Percentiles rank a stretch among this genome's conserved stretches.
phyloP scores from a whole-genome alignment of 257 asterid genomes.

The Salvia miltiorrhiza region DNA sequence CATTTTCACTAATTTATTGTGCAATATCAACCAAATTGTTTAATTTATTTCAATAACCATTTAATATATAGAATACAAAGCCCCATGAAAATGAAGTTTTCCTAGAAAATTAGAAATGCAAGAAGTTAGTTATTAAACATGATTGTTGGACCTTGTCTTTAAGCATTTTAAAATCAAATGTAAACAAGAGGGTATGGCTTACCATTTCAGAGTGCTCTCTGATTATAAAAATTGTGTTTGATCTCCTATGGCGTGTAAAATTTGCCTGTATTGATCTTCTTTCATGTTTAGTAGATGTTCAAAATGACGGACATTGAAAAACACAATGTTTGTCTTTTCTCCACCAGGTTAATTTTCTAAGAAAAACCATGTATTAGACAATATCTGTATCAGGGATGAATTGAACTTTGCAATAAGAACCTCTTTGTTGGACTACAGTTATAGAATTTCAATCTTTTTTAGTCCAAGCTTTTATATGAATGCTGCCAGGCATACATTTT shows the following conservation, averaged over 20 bases:
- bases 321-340: not conserved
- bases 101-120: not conserved
- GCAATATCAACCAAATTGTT: not conserved
- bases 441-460: no score
- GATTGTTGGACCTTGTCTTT: not conserved
- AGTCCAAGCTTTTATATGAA: not conserved
- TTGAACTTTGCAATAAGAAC: not conserved
- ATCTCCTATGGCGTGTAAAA: not conserved
- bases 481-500: not conserved
- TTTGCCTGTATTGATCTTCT: not conserved
- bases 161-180: not conserved
- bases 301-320: not conserved
- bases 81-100: not conserved
- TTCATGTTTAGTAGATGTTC: not conserved
- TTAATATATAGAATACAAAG: not conserved
- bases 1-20: conserved; percentile 9
- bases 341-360: not conserved
- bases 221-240: not conserved
- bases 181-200: not conserved
- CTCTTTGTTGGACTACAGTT: not conserved
- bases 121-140: not conserved
- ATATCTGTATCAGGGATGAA: not conserved
- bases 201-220: not conserved
- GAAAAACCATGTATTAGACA: not conserved
- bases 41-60: not conserved